Evolutionary conservation across 2,329 filamentous ascomycete species (phyloP).

Genomic region (Fonsecaea pedrosoi): DNA sequence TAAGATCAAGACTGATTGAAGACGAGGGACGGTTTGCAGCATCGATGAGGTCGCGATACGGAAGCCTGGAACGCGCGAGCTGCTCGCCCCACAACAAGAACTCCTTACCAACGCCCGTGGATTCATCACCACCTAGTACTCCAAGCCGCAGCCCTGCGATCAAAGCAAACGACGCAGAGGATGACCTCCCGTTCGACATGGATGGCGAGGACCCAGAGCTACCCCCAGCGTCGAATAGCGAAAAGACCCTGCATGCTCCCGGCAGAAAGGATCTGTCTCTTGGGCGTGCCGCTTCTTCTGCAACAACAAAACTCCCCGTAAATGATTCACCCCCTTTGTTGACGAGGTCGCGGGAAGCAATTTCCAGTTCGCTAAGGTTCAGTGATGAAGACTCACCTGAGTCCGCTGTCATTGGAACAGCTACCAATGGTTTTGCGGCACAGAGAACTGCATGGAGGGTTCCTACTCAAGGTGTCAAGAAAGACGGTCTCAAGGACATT

Average conservation of each 20-base stretch:
- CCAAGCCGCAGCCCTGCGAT: constrained; percentile 60
- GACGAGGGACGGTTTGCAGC: constrained; percentile 68
- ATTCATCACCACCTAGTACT: constrained; percentile 28
- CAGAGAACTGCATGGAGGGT: constrained; percentile 60
- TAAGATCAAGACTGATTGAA: constrained; percentile 68
- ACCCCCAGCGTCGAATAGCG: constrained; percentile 17
- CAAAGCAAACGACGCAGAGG: constrained; percentile 67
- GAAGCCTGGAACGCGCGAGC: constrained; percentile 67
- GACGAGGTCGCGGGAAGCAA: constrained; percentile 3
- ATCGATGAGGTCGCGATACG: constrained; percentile 66
- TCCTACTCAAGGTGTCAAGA: constrained; percentile 63
- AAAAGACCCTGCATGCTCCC: neutral
- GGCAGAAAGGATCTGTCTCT: neutral
- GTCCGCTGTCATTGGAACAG: neutral
- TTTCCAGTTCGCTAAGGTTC: constrained; percentile 5
- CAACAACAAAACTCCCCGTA: constrained; percentile 1
- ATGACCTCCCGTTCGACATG: constrained; percentile 92
- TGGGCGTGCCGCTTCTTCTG: neutral
- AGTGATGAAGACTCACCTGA: neutral
- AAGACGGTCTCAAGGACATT: constrained; percentile 77
- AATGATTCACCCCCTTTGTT: constrained; percentile 4
- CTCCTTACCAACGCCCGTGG: constrained; percentile 12
- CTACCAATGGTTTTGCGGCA: constrained; percentile 32
- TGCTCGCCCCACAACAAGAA: constrained; percentile 26
- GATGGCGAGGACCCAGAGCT: constrained; percentile 69